Base-by-base conservation (phyloP, 2,329 filamentous ascomycete genomes). In the Alternaria metachromatica region DNA sequence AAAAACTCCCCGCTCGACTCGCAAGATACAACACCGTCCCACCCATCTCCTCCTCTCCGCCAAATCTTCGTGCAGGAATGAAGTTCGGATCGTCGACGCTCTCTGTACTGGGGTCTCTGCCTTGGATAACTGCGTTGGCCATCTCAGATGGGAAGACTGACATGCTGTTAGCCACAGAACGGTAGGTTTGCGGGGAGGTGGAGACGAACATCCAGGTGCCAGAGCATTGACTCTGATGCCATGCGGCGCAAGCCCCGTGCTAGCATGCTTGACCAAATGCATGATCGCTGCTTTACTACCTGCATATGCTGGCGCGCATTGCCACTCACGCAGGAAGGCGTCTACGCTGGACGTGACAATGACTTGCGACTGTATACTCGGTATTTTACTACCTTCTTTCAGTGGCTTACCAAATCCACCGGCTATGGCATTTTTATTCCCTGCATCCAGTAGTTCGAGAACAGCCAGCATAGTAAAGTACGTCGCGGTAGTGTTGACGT, bases 141-240 rank as follows among this genome's bases (percentile, higher is more conserved):
- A 70, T 64, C 20, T 70, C 65, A 8, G 65, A 68, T 4, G 65
- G 65, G 30, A 64, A 70, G 25, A 58, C 65, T 70, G 55, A 18
- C 11, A 11, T 15, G 26, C 15, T 41, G 18, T 33, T 8, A 6
- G 26, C 62, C 18, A 56, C n/a, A 8, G 21, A n/a, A 4, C 9
- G 28, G 4, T 13, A 50, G 25, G 28, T n/a, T 20, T 50, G 25
- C 6, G 48, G 12, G 25, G 13, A 18, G 11, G 11, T 12, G 10
- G 3, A 12, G 26, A 65, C 53, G 54, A 23, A 64, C 64, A 60
- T 9, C 85, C 85, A 11, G 85, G 84, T 6, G 83, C 80, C 51
- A 86, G 79, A 2, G 81, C 78, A 69, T 87, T 87, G 2, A 80
- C 78, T 2, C 84, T 77, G 41, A 87, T 86, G 18, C 78, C 74